Base-by-base conservation (phyloP, 2,329 filamentous ascomycete genomes). In the Aspergillus pseudonomiae region DNA sequence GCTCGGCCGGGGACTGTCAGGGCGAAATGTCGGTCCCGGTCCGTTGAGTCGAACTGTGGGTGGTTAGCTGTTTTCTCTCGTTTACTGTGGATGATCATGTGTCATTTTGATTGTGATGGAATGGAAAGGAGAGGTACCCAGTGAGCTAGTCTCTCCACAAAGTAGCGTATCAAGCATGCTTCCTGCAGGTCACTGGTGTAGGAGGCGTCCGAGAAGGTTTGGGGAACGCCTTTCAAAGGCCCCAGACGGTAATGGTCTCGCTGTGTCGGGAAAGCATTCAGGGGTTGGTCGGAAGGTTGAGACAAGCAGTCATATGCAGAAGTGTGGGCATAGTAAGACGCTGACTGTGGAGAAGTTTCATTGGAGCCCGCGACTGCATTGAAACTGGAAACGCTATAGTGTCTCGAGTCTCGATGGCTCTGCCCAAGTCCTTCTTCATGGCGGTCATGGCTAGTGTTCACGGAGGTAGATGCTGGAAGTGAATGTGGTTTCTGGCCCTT, bases 11-110 rank as follows among this genome's bases (percentile, higher is more conserved):
- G 57, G 3, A 65, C 53, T 24, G 56, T 43, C 14, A 63, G n/a
- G 2, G 60, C 28, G 6, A 63, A 65, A 21, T 65, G 63, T 11
- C 57, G 57, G 19, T 65, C 60, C 30, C 41, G 46, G 56, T 64
- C 60, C 16, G 48, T 64, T 5, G 43, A 19, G 34, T 62, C 60
- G 24, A 64, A 64, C 63, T 62, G n/a, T 4, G 1, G 16, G 7
- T 0, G 10, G 36, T 64, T 9, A 62, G 45, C 1, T 30, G 30
- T 24, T n/a, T 9, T 28, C 9, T 5, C 34, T 16, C 34, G 34
- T 36, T 36, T 36, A 12, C 34, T 14, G 0, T 4, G 34, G 34
- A 6, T 36, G 5, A 0, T 16, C 2, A 6, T 36, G 34, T 6
- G 3, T 36, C 14, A 12, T 2, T 36, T 36, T 19, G 9, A 19